Evolutionary conservation across 208 protist genomes (phyloP), one percentile per base, ranked within the genome.

Genomic region (Leishmania major): DNA sequence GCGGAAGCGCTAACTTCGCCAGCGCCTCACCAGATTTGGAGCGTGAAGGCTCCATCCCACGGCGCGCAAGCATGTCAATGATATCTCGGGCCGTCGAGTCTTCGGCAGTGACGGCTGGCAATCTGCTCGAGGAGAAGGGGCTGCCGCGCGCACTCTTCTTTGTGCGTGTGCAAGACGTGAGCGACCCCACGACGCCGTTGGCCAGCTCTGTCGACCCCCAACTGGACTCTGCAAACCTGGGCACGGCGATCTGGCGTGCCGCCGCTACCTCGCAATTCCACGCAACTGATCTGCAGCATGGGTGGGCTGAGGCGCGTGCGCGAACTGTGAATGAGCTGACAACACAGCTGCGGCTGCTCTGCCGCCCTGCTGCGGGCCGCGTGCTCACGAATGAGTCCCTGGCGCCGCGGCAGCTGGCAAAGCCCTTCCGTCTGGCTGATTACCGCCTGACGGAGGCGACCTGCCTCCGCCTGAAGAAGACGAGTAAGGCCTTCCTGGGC

Each of bases 81-180:
- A 5, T 25, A 2, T 43, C 59, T 40, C 45, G 28, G 3, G 64
- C 25, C 37, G 47, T 5, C 40, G 69, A 80, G 59, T 22, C 15
- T 17, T 53, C 87, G 37, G 8, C 62, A 35, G 22, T 64, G 22
- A 10, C 51, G 3, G 25, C 62, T 22, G 67, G 25, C n/a, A 69
- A 78, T 10, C 62, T 35, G 53, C 5, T 43, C 0, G 62, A 69
- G 37, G 72, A 77, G 1, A 31, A 64, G 31, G 55, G 70, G 37
- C 89, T 95, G 19, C 94, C 94, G 43, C 90, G 91, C 22, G 94
- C 90, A 49, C 86, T 97, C 47, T 94, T 94, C 80, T 95, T 95
- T 60, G 53, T 80, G 43, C 91, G 86, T 19, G 87, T 78, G n/a
- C 83, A 88, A 51, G 89, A 92, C 62, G 84, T 94, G 40, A 89